These are phyloP conservation scores for Chaetomiaceae sp. DNA, from an alignment of 2,329 filamentous ascomycete genomes.

Conservation along the genomic window DNA sequence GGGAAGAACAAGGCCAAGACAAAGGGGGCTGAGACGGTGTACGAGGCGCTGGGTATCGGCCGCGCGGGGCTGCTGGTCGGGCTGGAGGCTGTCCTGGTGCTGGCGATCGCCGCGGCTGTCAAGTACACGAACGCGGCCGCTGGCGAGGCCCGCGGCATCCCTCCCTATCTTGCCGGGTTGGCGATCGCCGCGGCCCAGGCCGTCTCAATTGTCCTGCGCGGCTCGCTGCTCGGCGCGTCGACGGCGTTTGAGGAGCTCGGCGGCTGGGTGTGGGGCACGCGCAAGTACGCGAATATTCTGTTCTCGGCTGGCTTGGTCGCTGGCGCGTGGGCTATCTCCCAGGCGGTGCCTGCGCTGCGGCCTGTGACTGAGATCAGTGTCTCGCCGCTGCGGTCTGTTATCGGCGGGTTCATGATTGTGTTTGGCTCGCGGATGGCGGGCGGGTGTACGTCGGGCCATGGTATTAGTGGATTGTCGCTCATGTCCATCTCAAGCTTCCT, in stretches of 20 bases:
- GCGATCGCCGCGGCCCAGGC: constrained; percentile 56
- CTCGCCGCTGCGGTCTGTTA: constrained; percentile 37
- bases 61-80: constrained; percentile 34
- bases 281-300: constrained; percentile 38
- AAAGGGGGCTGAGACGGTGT: constrained; percentile 30
- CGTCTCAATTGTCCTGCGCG: constrained; percentile 48
- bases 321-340: constrained; percentile 40
- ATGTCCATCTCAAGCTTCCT: constrained; percentile 58
- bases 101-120: constrained; percentile 37
- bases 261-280: constrained; percentile 41
- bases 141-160: constrained; percentile 33
- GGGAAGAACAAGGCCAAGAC: constrained; percentile 21
- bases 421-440: constrained; percentile 59
- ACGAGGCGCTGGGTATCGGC: constrained; percentile 39
- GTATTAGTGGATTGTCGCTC: constrained; percentile 61
- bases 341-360: constrained; percentile 30
- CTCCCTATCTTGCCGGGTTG: constrained; percentile 51
- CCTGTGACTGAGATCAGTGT: constrained; percentile 27
- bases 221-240: constrained; percentile 55
- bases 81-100: constrained; percentile 40
- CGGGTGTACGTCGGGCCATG: constrained; percentile 65
- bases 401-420: constrained; percentile 54
- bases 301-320: constrained; percentile 49
- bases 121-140: constrained; percentile 28
- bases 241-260: constrained; percentile 58